Percentiles rank a stretch among this genome's conserved stretches.
These are phyloP conservation scores for Kalmanozyma brasiliensis DNA, from an alignment of 1,284 basidiomycete species.

Conservation along the genomic window DNA sequence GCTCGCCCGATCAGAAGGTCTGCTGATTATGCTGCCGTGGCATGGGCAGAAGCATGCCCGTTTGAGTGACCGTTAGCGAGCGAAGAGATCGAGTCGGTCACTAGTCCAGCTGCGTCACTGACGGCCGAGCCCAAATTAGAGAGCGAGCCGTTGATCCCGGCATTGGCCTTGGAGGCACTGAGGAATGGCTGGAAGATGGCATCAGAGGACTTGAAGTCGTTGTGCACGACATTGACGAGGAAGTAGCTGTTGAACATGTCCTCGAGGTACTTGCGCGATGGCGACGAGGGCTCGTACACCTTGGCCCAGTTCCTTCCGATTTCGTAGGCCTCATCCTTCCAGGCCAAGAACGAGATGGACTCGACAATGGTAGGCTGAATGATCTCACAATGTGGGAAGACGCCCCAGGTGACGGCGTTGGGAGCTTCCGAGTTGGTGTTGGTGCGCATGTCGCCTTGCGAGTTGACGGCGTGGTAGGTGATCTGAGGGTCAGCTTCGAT, in stretches of 20 bases:
- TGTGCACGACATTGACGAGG: slow-evolving; percentile 66
- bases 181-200: slow-evolving; percentile 65
- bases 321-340: slow-evolving; percentile 68
- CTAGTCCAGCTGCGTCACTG: slow-evolving; percentile 17
- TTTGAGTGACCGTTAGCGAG: slow-evolving; percentile 29
- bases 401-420: slow-evolving; percentile 99
- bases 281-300: slow-evolving; percentile 55
- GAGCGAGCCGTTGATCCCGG: slow-evolving; percentile 16
- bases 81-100: slow-evolving; percentile 25
- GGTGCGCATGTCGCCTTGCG: slow-evolving; percentile 84
- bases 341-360: slow-evolving; percentile 67
- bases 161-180: slow-evolving; percentile 8
- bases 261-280: slow-evolving; percentile 55
- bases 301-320: slow-evolving; percentile 66
- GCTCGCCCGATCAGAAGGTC: no score
- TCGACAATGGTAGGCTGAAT: slow-evolving; percentile 98
- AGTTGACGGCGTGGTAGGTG: slow-evolving; percentile 95
- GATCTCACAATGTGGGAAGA: slow-evolving; percentile 91
- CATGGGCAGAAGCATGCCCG: slow-evolving; percentile 24
- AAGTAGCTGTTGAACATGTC: slow-evolving; percentile 62
- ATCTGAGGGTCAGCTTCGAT: slow-evolving; percentile 89
- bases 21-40: slow-evolving; percentile 11
- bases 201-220: slow-evolving; percentile 64
- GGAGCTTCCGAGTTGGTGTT: slow-evolving; percentile 92
- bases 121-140: slow-evolving; percentile 25